Conservation (phyloP, 169 alveolate species). For the Plasmodium billcollinsi region DNA sequence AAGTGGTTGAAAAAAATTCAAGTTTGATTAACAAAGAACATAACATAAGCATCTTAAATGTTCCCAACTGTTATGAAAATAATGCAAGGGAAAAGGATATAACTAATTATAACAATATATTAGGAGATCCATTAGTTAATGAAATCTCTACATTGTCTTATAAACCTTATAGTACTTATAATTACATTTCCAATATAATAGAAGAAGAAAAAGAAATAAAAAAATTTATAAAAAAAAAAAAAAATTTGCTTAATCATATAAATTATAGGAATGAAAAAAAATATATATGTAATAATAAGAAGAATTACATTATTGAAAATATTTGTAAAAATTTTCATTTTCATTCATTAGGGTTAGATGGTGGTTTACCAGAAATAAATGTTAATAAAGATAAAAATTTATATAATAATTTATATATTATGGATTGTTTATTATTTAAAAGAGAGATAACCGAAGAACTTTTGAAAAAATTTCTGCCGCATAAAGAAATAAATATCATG, state of each 20-base stretch:
- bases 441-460: background rate
- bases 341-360: background rate
- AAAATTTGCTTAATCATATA: background rate
- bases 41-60: too few relatives aligned
- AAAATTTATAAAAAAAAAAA: background rate
- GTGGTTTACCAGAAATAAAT: background rate
- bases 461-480: background rate
- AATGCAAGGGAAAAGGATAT: too few relatives aligned
- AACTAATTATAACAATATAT: too few relatives aligned
- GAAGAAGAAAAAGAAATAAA: background rate
- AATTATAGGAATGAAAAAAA: background rate
- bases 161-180: background rate
- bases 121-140: too few relatives aligned
- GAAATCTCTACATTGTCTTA: background rate
- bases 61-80: too few relatives aligned
- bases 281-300: background rate
- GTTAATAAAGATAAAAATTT: background rate
- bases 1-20: too few relatives aligned
- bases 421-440: background rate
- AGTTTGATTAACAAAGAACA: too few relatives aligned
- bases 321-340: background rate
- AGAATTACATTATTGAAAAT: background rate
- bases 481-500: background rate
- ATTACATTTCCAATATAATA: background rate
- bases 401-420: background rate